Evolutionary conservation across 2,329 filamentous ascomycete genomes (phyloP).

Genomic region (Pseudogymnoascus verrucosus): DNA sequence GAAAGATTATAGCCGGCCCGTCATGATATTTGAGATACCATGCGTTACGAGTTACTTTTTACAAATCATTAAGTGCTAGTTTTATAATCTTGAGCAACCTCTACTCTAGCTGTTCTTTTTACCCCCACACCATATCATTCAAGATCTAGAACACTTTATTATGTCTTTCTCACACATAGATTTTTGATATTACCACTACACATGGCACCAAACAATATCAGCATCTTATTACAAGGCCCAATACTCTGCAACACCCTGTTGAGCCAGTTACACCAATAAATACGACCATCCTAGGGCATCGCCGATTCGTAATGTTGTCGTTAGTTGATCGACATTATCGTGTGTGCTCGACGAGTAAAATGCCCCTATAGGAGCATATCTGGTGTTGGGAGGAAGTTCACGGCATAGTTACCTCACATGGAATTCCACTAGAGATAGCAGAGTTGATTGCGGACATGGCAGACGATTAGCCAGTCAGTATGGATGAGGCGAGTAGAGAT

Average conservation of each 20-base stretch:
- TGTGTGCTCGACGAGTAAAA: slow-evolving; percentile 41
- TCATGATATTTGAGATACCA: too few relatives aligned
- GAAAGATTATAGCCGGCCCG: background rate
- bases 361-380: slow-evolving; percentile 38
- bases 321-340: slow-evolving; percentile 46
- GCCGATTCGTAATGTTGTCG: slow-evolving; percentile 47
- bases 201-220: too few relatives aligned
- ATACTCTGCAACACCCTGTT: slow-evolving; percentile 37
- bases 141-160: too few relatives aligned
- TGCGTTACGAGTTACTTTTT: too few relatives aligned
- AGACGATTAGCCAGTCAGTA: background rate
- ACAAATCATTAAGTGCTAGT: too few relatives aligned
- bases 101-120: too few relatives aligned
- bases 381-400: background rate
- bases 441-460: background rate
- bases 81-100: too few relatives aligned
- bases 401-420: too few relatives aligned
- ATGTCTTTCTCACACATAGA: too few relatives aligned
- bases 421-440: background rate
- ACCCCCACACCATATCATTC: too few relatives aligned
- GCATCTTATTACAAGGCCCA: too few relatives aligned
- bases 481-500: background rate
- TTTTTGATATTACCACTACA: too few relatives aligned
- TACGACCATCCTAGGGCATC: slow-evolving; percentile 41
- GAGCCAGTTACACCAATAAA: slow-evolving; percentile 43